Conservation (phyloP, 805 yeast genomes). For the Saccharomycopsis olivae region DNA sequence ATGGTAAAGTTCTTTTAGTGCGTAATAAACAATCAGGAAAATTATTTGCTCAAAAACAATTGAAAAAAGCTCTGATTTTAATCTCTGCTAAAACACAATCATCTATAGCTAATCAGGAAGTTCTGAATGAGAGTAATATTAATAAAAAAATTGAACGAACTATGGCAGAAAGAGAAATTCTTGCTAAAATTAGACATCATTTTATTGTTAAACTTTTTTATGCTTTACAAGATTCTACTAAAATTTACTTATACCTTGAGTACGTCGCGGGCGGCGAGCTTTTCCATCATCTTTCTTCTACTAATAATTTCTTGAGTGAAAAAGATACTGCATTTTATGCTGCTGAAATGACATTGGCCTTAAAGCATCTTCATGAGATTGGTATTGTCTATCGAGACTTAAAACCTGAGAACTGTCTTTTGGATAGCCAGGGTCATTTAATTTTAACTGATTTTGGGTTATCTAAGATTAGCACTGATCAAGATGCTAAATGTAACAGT, state of each 20-base stretch:
- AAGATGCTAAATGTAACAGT: constrained; percentile 37
- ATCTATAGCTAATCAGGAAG: constrained; percentile 19
- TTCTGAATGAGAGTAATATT: constrained; percentile 18
- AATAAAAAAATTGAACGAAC: constrained; percentile 59
- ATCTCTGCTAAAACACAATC: constrained; percentile 26
- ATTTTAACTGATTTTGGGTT: constrained; percentile 83
- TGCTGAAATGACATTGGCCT: constrained; percentile 73
- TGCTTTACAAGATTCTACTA: constrained; percentile 72
- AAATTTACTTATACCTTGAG: constrained; percentile 65
- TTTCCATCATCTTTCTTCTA: constrained; percentile 40
- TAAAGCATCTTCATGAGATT: constrained; percentile 61
- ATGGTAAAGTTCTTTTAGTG: constrained; percentile 77
- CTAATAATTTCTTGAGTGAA: constrained; percentile 37
- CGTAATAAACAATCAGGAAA: constrained; percentile 50
- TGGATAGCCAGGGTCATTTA: constrained; percentile 69
- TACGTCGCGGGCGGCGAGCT: constrained; percentile 87
- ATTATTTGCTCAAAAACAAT: constrained; percentile 77
- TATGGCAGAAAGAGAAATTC: constrained; percentile 65
- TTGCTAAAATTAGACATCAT: constrained; percentile 64
- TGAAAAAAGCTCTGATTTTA: constrained; percentile 70
- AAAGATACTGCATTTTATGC: constrained; percentile 64
- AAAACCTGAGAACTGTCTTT: constrained; percentile 81
- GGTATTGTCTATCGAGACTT: constrained; percentile 84
- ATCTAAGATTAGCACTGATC: constrained; percentile 41
- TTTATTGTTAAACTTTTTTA: constrained; percentile 73